These are phyloP conservation scores for Flaveria ramosissima DNA, from an alignment of 129 eudicot genomes.

Conservation along the genomic window DNA sequence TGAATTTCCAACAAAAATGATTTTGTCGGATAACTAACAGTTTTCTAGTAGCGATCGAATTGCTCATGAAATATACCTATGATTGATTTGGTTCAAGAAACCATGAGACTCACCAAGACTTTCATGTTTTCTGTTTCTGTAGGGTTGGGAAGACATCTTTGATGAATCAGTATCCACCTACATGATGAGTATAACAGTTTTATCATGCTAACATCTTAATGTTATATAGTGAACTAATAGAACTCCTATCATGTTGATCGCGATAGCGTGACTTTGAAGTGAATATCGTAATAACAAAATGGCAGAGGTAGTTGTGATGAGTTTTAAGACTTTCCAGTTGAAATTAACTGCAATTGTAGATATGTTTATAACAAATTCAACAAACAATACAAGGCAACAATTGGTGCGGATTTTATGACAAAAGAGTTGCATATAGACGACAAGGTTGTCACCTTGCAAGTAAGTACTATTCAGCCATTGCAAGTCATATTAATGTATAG, in stretches of 20 bases:
- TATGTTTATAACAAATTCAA: slow-evolving; percentile 62
- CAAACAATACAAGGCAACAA: slow-evolving; percentile 76
- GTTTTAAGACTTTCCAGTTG: background rate
- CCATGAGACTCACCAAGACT: background rate
- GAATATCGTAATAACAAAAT: background rate
- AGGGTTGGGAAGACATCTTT: slow-evolving; percentile 81
- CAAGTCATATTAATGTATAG: too few relatives aligned
- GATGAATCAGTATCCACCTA: slow-evolving; percentile 56
- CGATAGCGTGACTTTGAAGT: background rate
- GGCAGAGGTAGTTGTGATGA: background rate
- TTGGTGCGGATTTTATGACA: slow-evolving; percentile 93
- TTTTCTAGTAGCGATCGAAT: too few relatives aligned
- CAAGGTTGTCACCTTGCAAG: slow-evolving; percentile 73
- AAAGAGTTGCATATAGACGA: slow-evolving; percentile 76
- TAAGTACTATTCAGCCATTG: slow-evolving; percentile 27
- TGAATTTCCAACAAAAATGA: too few relatives aligned
- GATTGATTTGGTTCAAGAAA: too few relatives aligned
- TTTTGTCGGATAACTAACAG: too few relatives aligned
- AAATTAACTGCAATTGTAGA: slow-evolving; percentile 41
- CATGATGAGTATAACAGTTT: background rate
- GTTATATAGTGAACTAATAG: background rate
- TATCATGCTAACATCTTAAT: background rate
- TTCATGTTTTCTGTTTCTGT: slow-evolving; percentile 10
- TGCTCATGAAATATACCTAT: too few relatives aligned
- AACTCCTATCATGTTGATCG: background rate